Base-by-base conservation (phyloP, 2,329 filamentous ascomycete genomes). In the Pestalotiopsis sp. region DNA sequence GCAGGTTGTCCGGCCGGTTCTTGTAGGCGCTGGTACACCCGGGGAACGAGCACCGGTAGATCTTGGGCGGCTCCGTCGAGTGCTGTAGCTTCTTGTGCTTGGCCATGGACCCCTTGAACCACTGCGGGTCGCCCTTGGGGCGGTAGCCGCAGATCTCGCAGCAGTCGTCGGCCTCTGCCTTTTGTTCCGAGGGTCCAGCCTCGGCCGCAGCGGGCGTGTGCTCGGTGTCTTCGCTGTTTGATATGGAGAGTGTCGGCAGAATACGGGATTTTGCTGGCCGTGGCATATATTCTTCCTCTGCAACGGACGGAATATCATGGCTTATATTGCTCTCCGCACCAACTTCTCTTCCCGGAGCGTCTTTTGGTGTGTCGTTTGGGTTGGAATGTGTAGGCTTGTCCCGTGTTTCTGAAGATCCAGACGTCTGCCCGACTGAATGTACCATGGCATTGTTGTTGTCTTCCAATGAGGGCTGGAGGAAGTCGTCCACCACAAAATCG, bases 41-140 rank as follows among this genome's bases (percentile, higher is more conserved):
- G 2, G 86, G 86, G 63, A 76, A 88, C 2, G 82, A 81, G 70
- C 87, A 89, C 69, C 81, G 81, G 76, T 85, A 89, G 59, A 88
- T 86, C 69, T 81, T 80, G 7, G 85, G 83, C 45, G 84, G 84
- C 2, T 79, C 81, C 13, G 78, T 78, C 64, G 84, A 83, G 76
- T 89, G 87, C 75, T 87, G 84, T 69, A 85, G 78, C 75, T 85
- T 87, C 79, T 81, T 87, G 75, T 89, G 87, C 76, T 88, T 89
- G 63, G 85, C 82, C 86, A 89, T 87, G 74, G 85, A 87, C 5
- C 86, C 86, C 59, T 83, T 83, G 74, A 88, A 88, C 87, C 87
- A 88, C 68, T 84, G 82, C n/a, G 86, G 86, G 63, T 87, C 82
- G 3, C 87, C 87, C 70, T 85, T 86, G 1, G 87, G 87, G 11